phyloP scores from a whole-genome alignment of 1,139 yeast species.

The Scheffersomyces cryptocercus region DNA sequence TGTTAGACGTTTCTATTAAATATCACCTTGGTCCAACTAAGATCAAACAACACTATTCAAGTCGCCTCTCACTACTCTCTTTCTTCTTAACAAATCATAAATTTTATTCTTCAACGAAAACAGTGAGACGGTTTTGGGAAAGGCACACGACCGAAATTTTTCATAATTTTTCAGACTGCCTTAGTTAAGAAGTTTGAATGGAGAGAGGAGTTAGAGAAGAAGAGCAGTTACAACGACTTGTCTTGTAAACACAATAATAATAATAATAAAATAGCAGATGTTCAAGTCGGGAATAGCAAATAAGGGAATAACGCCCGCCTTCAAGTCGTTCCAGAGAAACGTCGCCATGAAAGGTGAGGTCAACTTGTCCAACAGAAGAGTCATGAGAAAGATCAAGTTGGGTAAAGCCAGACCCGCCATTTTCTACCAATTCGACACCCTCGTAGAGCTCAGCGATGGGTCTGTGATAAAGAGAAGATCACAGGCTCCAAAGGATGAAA shows the following conservation, averaged over 20 bases:
- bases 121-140: no score
- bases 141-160: no score
- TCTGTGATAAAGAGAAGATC: slow-evolving; percentile 82
- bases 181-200: no score
- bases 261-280: no score
- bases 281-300: slow-evolving; percentile 3
- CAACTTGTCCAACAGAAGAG: slow-evolving; percentile 51
- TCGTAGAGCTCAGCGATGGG: slow-evolving; percentile 90
- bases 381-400: slow-evolving; percentile 53
- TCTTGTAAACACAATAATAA: no score
- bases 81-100: no score
- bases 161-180: no score
- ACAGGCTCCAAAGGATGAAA: slow-evolving; percentile 85
- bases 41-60: slow-evolving; percentile 1
- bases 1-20: not conserved
- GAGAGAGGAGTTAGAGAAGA: no score
- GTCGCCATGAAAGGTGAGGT: slow-evolving; percentile 31
- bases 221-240: no score
- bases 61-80: not conserved
- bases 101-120: no score
- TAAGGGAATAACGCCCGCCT: slow-evolving; percentile 6
- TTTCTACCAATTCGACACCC: slow-evolving; percentile 83
- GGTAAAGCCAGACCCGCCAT: slow-evolving; percentile 94
- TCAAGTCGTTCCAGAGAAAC: slow-evolving; percentile 19
- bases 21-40: not conserved